Evolutionary conservation across 2,329 filamentous ascomycete species (phyloP).

Genomic region (Aspergillus fumigatus): DNA sequence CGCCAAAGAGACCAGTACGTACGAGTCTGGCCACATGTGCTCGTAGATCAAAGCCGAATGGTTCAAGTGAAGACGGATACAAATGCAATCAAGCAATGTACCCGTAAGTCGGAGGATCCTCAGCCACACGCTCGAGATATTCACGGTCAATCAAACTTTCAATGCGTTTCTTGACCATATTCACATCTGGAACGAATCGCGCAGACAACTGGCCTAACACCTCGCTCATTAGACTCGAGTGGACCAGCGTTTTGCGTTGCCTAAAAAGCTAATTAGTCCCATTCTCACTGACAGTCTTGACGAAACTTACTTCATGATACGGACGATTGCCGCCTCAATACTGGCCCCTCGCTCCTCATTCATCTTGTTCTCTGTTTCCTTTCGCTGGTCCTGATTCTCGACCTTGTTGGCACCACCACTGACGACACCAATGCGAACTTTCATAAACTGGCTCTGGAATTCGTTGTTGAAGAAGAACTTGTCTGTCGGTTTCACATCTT

Average conservation of each 20-base stretch:
- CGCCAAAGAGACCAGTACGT: background rate
- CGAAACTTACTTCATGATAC: conserved; percentile 49
- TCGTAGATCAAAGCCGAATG: background rate
- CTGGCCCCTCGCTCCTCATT: conserved; percentile 46
- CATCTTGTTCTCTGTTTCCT: conserved; percentile 48
- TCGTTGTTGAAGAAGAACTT: conserved; percentile 75
- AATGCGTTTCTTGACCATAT: conserved; percentile 51
- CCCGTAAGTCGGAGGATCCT: conserved; percentile 43
- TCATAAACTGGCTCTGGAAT: conserved; percentile 77
- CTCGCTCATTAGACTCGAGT: conserved; percentile 48
- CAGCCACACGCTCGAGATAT: conserved; percentile 44
- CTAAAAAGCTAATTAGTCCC: conserved; percentile 21
- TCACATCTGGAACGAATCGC: conserved; percentile 49
- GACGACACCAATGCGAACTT: conserved; percentile 85
- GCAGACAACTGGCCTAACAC: conserved; percentile 45
- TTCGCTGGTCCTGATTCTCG: conserved; percentile 63
- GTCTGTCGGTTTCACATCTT: conserved; percentile 71
- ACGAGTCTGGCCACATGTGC: background rate
- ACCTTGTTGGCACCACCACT: conserved; percentile 73
- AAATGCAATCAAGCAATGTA: conserved; percentile 37
- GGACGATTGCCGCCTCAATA: conserved; percentile 50
- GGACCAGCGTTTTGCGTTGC: conserved; percentile 46
- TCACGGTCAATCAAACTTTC: conserved; percentile 52
- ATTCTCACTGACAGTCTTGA: background rate
- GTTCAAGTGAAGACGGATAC: background rate